Conservation (phyloP, 2,329 filamentous ascomycete genomes). For the Davidsoniella virescens region DNA sequence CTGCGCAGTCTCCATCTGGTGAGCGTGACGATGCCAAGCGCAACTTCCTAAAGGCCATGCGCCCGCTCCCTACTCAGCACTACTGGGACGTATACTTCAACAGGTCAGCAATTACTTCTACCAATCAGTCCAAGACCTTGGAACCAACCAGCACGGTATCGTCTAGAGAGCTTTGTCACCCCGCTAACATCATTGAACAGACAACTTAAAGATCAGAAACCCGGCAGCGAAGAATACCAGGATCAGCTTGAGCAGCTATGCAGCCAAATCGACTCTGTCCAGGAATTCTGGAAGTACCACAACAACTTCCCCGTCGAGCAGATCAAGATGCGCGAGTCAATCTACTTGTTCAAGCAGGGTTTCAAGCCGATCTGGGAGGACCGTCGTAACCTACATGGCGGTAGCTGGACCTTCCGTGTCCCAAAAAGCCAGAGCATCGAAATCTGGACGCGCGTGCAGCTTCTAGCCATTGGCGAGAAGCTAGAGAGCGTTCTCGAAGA, state of each 20-base stretch:
- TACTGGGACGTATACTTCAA: constrained; percentile 63
- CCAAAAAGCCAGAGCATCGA: constrained; percentile 56
- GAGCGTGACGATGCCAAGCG: constrained; percentile 66
- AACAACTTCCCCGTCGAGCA: constrained; percentile 66
- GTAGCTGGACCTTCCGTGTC: constrained; percentile 85
- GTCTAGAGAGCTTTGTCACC: not conserved
- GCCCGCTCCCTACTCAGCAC: constrained; percentile 60
- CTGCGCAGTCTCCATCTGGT: constrained; percentile 50
- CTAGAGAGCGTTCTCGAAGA: constrained; percentile 57
- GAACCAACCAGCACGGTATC: no score
- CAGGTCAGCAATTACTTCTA: constrained; percentile 24
- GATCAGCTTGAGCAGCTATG: constrained; percentile 45
- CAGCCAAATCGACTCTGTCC: constrained; percentile 56
- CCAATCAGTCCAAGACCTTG: not conserved
- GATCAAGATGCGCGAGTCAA: constrained; percentile 60
- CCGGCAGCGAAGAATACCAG: constrained; percentile 30
- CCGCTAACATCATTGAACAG: constrained; percentile 16
- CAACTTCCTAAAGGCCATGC: constrained; percentile 61
- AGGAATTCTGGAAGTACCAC: constrained; percentile 72
- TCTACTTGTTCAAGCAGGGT: constrained; percentile 66
- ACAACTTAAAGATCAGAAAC: constrained; percentile 29
- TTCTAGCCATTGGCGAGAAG: constrained; percentile 70
- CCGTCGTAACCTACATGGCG: constrained; percentile 67
- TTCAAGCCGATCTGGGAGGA: constrained; percentile 74
- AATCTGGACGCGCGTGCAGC: constrained; percentile 67